These are phyloP conservation scores for Phytopythium delawarense DNA, from an alignment of 352 stramenopile genomes.

Conservation along the genomic window DNA sequence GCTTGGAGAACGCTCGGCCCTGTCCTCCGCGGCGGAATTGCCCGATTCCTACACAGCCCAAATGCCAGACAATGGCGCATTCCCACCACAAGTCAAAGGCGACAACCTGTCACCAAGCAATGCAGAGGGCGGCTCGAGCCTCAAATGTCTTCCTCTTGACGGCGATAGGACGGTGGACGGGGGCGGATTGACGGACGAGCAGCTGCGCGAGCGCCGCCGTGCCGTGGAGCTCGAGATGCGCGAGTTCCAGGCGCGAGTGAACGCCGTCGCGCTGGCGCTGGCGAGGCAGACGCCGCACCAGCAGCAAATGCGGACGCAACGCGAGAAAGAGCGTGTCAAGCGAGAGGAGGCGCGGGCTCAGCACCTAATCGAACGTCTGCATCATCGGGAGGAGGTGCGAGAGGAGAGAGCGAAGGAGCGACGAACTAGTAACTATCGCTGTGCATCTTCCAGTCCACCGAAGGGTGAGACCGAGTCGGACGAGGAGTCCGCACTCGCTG, in stretches of 20 bases:
- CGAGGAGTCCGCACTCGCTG: background rate
- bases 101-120: background rate
- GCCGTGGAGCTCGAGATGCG: slow-evolving; percentile 38
- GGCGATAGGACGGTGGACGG: too few species aligned
- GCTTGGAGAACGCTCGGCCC: too few species aligned
- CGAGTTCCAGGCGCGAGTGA: slow-evolving; percentile 37
- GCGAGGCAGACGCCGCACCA: slow-evolving; percentile 66
- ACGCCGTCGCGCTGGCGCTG: slow-evolving; percentile 61
- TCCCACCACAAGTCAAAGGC: too few species aligned
- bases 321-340: slow-evolving; percentile 41
- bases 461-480: background rate
- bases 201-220: slow-evolving; percentile 27
- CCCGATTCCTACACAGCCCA: too few species aligned
- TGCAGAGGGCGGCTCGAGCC: background rate
- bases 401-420: background rate
- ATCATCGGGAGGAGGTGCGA: slow-evolving; percentile 31
- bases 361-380: slow-evolving; percentile 43
- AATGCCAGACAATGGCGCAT: too few species aligned
- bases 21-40: too few species aligned
- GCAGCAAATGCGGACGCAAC: slow-evolving; percentile 38
- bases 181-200: slow-evolving; percentile 14
- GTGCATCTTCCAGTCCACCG: background rate
- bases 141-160: too few species aligned
- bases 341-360: slow-evolving; percentile 50
- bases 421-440: background rate